These are phyloP conservation scores for Blastomyces percursus DNA, from an alignment of 2,329 filamentous ascomycete genomes.

Conservation along the genomic window DNA sequence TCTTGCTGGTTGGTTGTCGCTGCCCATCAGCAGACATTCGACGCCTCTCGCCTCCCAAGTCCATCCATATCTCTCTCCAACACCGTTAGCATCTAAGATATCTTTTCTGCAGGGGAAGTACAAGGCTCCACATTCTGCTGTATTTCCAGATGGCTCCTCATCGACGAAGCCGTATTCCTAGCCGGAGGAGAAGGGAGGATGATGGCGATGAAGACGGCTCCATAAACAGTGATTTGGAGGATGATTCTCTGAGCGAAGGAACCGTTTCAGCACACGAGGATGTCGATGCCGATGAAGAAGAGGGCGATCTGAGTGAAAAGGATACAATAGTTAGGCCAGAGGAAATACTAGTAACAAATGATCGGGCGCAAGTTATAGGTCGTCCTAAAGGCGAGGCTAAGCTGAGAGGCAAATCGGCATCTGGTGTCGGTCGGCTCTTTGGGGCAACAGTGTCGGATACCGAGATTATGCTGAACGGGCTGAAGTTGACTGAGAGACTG, in stretches of 20 bases:
- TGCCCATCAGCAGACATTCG: not conserved
- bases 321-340: slow-evolving; percentile 30
- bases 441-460: slow-evolving; percentile 43
- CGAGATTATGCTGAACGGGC: slow-evolving; percentile 50
- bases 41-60: not conserved
- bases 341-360: slow-evolving; percentile 18
- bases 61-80: not conserved
- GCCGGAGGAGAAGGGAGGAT: slow-evolving; percentile 36
- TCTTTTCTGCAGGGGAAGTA: not conserved
- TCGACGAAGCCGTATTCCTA: slow-evolving; percentile 34
- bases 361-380: slow-evolving; percentile 21
- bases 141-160: slow-evolving; percentile 30
- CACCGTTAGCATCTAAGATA: not conserved
- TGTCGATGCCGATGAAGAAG: slow-evolving; percentile 48
- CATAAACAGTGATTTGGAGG: slow-evolving; percentile 42
- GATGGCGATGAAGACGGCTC: slow-evolving; percentile 42
- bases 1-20: not conserved
- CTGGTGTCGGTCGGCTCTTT: slow-evolving; percentile 24
- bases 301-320: slow-evolving; percentile 46
- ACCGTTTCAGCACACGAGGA: slow-evolving; percentile 48
- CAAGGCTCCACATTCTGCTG: not conserved
- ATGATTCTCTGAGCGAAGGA: slow-evolving; percentile 54
- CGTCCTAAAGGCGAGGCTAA: slow-evolving; percentile 17
- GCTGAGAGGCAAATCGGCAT: slow-evolving; percentile 27
- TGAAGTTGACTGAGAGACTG: slow-evolving; percentile 37